Base-by-base conservation (phyloP, 192 early-diverging fungal genomes). In the Coemansia sp. region DNA sequence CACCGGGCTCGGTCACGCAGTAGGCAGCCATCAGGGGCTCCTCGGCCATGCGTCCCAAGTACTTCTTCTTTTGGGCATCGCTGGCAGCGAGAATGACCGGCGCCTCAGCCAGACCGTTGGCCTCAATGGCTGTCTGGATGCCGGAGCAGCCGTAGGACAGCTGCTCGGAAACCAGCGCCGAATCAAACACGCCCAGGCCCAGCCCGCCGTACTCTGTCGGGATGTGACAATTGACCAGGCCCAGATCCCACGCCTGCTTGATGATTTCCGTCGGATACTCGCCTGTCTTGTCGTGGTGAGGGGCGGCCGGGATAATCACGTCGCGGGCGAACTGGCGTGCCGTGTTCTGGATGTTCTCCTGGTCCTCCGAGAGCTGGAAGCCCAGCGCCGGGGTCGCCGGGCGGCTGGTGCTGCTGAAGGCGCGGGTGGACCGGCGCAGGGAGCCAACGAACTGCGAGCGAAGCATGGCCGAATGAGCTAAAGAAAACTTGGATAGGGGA, bases 91-190 rank as follows among this genome's bases (percentile, higher is more conserved):
- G 78, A 44, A 93, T 78, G 18, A 94, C 77, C 2, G 90, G 91
- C 2, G 94, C 91, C 66, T 97, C 83, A 25, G 91, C 94, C 13
- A 97, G 76, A 2, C 83, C 82, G 72, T 97, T 97, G n/a, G 94
- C 94, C 60, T 97, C 94, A 41, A 92, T 91, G 22, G 94, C 94
- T 7, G 94, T 97, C 67, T 93, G 91, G 54, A 97, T 94, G 33
- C 92, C 92, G 9, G 86, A 80, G 74, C 94, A 97, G 22, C 94
- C 94, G 54, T 84, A 93, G 18, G 94, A 86, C 20, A 97, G 64
- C 72, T 94, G 91, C 72, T 97, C 94, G 11, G 85, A 86, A 16
- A 97, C 82, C 33, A 97, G 57, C 7, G 89, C 82, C 50, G 83
- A 81, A 35, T 93, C 89, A 54, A 97, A 72, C 4, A 92, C 90